Conservation (phyloP, 176 grass and related monocot genomes). For the Oryza australiensis region DNA sequence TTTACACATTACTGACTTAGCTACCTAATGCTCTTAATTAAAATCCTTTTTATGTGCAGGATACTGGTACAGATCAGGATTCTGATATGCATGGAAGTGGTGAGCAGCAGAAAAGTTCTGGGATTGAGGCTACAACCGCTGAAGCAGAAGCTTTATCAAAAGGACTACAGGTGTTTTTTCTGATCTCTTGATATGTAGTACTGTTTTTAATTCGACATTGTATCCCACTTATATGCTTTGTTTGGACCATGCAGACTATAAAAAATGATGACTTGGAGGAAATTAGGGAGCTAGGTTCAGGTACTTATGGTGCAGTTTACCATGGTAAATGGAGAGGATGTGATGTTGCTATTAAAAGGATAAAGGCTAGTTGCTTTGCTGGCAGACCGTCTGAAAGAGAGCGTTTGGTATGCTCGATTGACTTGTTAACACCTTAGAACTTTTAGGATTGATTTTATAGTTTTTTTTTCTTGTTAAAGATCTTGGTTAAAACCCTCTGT, state of each 20-base stretch:
- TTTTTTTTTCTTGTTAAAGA: background rate
- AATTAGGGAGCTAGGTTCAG: slow-evolving; percentile 89
- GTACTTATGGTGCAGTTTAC: slow-evolving; percentile 90
- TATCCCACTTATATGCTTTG: slow-evolving; percentile 30
- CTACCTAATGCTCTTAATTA: slow-evolving; percentile 21
- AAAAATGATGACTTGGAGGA: slow-evolving; percentile 97
- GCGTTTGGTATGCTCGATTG: slow-evolving; percentile 65
- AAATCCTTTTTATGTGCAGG: slow-evolving; percentile 47
- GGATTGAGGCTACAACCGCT: slow-evolving; percentile 81
- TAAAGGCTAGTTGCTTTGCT: slow-evolving; percentile 94
- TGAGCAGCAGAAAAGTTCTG: slow-evolving; percentile 50
- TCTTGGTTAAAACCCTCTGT: slow-evolving; percentile 9
- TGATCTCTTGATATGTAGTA: slow-evolving; percentile 13
- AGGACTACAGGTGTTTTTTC: slow-evolving; percentile 74
- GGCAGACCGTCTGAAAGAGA: slow-evolving; percentile 92
- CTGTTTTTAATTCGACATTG: slow-evolving; percentile 34
- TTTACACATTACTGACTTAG: slow-evolving; percentile 16
- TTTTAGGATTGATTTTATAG: background rate
- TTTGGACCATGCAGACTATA: slow-evolving; percentile 72
- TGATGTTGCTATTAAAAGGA: slow-evolving; percentile 98
- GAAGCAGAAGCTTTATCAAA: slow-evolving; percentile 81
- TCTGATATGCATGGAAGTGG: slow-evolving; percentile 46
- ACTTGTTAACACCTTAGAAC: slow-evolving; percentile 6
- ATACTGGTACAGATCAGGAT: slow-evolving; percentile 31
- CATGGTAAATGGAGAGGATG: slow-evolving; percentile 99